These are phyloP conservation scores for Orbilia oligospora DNA, from an alignment of 2,329 filamentous ascomycete genomes.

Conservation along the genomic window DNA sequence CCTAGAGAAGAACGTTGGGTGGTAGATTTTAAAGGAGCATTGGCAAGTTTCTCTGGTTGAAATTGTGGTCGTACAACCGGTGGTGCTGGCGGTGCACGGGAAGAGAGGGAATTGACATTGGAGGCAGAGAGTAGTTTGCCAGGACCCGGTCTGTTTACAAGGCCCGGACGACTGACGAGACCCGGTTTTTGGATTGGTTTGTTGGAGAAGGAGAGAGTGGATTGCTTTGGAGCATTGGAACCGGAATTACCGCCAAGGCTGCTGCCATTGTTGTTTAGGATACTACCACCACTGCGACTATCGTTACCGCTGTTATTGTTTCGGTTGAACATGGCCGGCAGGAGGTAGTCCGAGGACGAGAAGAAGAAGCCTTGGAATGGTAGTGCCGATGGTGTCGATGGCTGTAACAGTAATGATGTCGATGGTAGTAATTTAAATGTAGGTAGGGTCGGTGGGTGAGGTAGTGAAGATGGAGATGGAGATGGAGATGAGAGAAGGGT, in stretches of 20 bases:
- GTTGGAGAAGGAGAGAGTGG: conserved; percentile 49
- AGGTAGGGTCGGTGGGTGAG: not conserved
- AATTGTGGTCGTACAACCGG: not conserved
- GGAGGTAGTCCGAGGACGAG: not conserved
- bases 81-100: conserved; percentile 30
- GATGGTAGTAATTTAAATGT: not conserved
- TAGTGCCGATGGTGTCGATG: no score
- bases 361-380: conserved; percentile 10
- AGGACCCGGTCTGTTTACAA: conserved; percentile 37
- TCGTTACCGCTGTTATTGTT: not conserved
- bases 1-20: conserved; percentile 47
- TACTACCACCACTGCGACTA: not conserved
- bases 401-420: not conserved
- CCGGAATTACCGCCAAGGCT: not conserved
- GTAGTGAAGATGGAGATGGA: not conserved
- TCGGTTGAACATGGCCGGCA: conserved; percentile 36
- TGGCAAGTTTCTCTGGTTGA: not conserved
- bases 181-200: conserved; percentile 33
- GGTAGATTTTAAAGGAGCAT: conserved; percentile 8
- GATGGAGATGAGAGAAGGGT: not conserved
- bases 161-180: no score
- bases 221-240: conserved; percentile 23
- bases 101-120: conserved; percentile 38
- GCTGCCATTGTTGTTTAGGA: not conserved
- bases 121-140: conserved; percentile 43